Evolutionary conservation across 2,329 filamentous ascomycete genomes (phyloP), one percentile per base, ranked within the genome.

Genomic region (Fonsecaea monophora): DNA sequence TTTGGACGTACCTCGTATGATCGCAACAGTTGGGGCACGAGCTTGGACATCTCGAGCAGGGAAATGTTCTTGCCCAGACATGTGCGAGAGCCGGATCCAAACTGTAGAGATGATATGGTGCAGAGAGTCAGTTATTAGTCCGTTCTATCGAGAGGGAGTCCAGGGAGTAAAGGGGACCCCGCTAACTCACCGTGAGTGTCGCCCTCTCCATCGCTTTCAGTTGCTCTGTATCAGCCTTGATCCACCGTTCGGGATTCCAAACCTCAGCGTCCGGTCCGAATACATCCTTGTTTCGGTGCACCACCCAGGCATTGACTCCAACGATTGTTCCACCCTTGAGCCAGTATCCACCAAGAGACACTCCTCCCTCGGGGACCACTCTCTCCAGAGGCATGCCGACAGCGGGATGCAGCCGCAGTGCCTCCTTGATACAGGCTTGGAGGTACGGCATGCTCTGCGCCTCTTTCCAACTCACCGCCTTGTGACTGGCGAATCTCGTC

Each of bases 41-140:
- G 58, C 63, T 79, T 79, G 0, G 73, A 74, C 70, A 79, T 78
- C 50, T 79, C 77, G 25, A 79, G 68, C 21, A 78, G 73, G 1
- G 76, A 77, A 18, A 79, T 78, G 53, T 79, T 75, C 48, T 76
- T 78, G 2, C 77, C 74, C 9, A 76, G 72, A 40, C 74, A 77
- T 4, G 69, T 70, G 37, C 75, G 67, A 12, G 72, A 61, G 0
- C 75, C 76, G 25, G 65, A 63, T 4, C 75, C 75, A 60, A 76
- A 77, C 72, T 60, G 5, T 15, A 32, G 30, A 32, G 30, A 32
- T 6, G 30, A 32, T 38, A 3, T 7, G 12, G 12, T 13, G 12
- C 2, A 38, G 35, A 13, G 35, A 57, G 34, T 54, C 4, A 30
- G 50, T 30, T 2, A 2, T 54, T 4, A 18, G 4, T 18, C 7